These are phyloP conservation scores for Cadophora gregata DNA, from an alignment of 2,329 filamentous ascomycete genomes.

Conservation along the genomic window DNA sequence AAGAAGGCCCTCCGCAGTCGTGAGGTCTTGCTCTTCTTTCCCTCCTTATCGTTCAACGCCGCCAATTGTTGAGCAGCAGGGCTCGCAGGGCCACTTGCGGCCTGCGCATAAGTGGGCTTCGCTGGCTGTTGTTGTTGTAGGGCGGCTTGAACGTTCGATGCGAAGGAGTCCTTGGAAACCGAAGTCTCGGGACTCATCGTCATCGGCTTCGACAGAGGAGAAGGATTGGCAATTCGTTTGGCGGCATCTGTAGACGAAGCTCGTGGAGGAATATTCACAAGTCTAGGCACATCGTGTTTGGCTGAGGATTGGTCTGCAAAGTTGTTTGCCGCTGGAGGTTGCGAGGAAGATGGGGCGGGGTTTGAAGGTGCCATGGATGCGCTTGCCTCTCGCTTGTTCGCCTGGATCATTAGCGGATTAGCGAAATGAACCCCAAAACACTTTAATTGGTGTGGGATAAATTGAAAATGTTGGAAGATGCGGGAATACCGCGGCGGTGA, in stretches of 20 bases:
- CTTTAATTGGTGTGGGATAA: slow-evolving; percentile 43
- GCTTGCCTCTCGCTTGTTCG: slow-evolving; percentile 63
- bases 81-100: slow-evolving; percentile 46
- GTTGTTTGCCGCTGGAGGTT: slow-evolving; percentile 34
- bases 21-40: slow-evolving; percentile 83
- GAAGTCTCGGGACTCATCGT: slow-evolving; percentile 63
- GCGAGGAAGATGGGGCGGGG: slow-evolving; percentile 53
- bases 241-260: slow-evolving; percentile 63
- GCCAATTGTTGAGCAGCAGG: slow-evolving; percentile 84
- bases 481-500: slow-evolving; percentile 29
- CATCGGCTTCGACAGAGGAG: slow-evolving; percentile 75
- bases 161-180: slow-evolving; percentile 50
- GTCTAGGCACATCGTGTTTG: slow-evolving; percentile 60
- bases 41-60: slow-evolving; percentile 84
- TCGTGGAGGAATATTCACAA: slow-evolving; percentile 64
- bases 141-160: slow-evolving; percentile 46
- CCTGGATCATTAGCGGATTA: slow-evolving; percentile 59
- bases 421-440: slow-evolving; percentile 34
- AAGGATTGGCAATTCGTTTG: slow-evolving; percentile 71
- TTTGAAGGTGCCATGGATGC: slow-evolving; percentile 46
- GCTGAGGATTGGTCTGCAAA: slow-evolving; percentile 52
- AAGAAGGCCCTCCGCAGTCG: slow-evolving; percentile 91
- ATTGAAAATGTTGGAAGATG: slow-evolving; percentile 33
- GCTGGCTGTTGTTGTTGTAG: slow-evolving; percentile 37
- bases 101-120: slow-evolving; percentile 42